These are phyloP conservation scores for Macrocybe gigantea DNA, from an alignment of 768 basidiomycete species.

Conservation along the genomic window DNA sequence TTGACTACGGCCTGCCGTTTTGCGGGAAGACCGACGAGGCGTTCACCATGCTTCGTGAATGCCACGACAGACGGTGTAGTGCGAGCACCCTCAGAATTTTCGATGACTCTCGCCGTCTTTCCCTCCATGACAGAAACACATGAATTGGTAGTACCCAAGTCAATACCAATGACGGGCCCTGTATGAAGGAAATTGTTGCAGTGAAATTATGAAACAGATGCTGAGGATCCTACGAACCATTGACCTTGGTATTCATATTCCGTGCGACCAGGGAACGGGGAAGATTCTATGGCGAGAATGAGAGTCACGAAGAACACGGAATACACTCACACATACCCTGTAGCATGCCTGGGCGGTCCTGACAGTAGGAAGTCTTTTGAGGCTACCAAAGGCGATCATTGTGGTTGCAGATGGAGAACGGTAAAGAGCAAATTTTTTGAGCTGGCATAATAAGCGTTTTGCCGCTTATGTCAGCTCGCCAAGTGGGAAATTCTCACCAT, in stretches of 20 bases:
- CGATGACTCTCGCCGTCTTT: constrained; percentile 89
- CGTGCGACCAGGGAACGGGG: constrained; percentile 75
- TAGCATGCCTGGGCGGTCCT: no score
- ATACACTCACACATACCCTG: no score
- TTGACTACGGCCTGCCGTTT: constrained; percentile 98
- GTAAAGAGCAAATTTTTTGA: constrained; percentile 36
- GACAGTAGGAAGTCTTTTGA: constrained; percentile 19
- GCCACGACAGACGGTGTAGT: constrained; percentile 98
- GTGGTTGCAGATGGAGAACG: constrained; percentile 40
- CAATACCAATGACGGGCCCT: constrained; percentile 95
- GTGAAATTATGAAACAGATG: constrained; percentile 2
- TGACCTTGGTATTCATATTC: constrained; percentile 95
- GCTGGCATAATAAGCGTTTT: constrained; percentile 17
- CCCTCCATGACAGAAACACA: constrained; percentile 96
- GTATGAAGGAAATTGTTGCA: constrained; percentile 1
- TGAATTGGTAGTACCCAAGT: constrained; percentile 91
- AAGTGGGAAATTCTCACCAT: constrained; percentile 2
- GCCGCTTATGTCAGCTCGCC: no score
- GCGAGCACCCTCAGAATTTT: constrained; percentile 95
- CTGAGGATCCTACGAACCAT: constrained; percentile 43
- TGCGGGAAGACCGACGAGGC: constrained; percentile 91
- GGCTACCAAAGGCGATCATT: constrained; percentile 71
- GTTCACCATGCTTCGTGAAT: constrained; percentile 98
- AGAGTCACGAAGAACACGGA: background rate
- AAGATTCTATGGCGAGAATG: constrained; percentile 39